A percentile compares a stretch with the other conserved stretches of the same genome.
Conservation (phyloP, 768 basidiomycete species). For the Mycena rosella region DNA sequence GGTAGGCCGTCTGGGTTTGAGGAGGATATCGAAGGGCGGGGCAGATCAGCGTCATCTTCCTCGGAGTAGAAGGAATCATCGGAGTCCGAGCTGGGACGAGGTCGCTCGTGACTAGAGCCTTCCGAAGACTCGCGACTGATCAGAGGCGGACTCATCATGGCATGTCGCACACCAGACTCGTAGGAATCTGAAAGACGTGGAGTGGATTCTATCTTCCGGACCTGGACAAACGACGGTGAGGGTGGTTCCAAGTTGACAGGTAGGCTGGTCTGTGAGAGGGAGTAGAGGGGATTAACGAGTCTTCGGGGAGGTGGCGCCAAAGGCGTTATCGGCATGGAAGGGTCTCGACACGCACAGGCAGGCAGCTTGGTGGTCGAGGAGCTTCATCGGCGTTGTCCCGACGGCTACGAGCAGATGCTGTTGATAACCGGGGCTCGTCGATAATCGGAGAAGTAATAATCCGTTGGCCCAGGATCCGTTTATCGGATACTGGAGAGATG, state of each 20-base stretch:
- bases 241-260: conserved; percentile 39
- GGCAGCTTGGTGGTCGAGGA: conserved; percentile 57
- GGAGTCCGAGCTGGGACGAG: conserved; percentile 40
- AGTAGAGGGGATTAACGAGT: conserved; percentile 62
- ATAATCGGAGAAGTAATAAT: conserved; percentile 50
- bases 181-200: conserved; percentile 36
- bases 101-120: conserved; percentile 29
- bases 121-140: conserved; percentile 39
- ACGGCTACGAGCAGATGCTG: conserved; percentile 41
- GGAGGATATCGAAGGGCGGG: conserved; percentile 65
- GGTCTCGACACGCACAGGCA: conserved; percentile 76
- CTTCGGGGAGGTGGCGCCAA: conserved; percentile 77
- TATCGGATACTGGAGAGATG: conserved; percentile 38
- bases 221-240: conserved; percentile 8
- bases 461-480: conserved; percentile 57
- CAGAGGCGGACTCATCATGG: conserved; percentile 33
- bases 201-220: conserved; percentile 23
- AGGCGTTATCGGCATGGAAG: conserved; percentile 68
- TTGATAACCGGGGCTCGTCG: conserved; percentile 47
- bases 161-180: conserved; percentile 24
- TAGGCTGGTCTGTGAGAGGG: conserved; percentile 70
- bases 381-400: conserved; percentile 35
- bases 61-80: conserved; percentile 47
- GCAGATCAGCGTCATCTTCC: conserved; percentile 53
- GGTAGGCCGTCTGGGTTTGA: conserved; percentile 58